Evolutionary conservation across 176 grass and related monocot genomes (phyloP).

Genomic region (Musa acuminata): DNA sequence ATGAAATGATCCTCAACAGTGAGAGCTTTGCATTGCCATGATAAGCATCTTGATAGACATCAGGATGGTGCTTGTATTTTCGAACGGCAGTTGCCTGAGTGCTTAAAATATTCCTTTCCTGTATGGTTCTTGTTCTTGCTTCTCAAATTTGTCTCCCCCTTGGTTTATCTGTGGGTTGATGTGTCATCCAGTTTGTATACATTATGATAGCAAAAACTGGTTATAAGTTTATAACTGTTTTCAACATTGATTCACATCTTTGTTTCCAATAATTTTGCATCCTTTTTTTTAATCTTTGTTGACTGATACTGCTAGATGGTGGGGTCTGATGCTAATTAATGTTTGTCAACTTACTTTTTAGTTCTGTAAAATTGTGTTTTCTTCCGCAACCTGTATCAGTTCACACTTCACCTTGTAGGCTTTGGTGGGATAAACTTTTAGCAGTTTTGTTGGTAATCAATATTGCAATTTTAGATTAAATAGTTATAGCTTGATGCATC

Average conservation of each 20-base stretch:
- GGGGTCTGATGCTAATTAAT: neutral
- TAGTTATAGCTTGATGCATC: no score
- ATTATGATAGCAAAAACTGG: no score
- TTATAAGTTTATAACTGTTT: neutral
- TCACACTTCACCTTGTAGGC: neutral
- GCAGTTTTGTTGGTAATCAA: no score
- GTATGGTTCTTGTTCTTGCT: neutral
- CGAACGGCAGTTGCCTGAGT: neutral
- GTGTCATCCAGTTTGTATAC: neutral
- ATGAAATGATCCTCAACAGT: neutral
- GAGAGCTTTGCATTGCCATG: neutral
- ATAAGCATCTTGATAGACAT: neutral
- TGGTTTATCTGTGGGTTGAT: neutral
- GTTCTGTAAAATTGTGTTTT: neutral
- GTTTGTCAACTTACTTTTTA: neutral
- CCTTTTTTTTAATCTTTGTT: neutral
- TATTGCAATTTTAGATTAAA: no score
- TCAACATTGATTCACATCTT: neutral
- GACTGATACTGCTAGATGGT: neutral
- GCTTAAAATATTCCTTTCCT: neutral
- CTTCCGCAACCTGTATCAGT: neutral
- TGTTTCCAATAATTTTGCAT: neutral
- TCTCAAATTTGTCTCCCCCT: neutral
- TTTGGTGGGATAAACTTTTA: neutral
- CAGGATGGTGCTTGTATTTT: neutral